phyloP scores from a whole-genome alignment of 2,329 filamentous ascomycete species.

The Epicoccum sorghinum region DNA sequence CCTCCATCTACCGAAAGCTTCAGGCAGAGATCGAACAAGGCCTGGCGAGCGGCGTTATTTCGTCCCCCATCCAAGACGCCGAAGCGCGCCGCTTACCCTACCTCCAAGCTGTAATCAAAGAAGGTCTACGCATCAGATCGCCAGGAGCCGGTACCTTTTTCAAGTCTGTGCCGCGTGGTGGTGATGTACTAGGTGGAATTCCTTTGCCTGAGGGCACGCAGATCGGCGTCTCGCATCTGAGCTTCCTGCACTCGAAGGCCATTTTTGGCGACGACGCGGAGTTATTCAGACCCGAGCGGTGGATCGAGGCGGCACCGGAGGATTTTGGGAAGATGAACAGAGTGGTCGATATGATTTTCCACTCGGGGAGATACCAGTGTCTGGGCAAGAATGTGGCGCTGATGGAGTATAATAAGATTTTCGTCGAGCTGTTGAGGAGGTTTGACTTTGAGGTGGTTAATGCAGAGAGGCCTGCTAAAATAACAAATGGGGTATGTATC shows the following conservation, averaged over 20 bases:
- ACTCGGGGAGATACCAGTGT: conserved; percentile 35
- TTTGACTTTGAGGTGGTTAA: neutral
- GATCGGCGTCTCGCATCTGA: conserved; percentile 15
- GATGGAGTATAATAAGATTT: conserved; percentile 44
- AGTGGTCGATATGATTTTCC: conserved; percentile 27
- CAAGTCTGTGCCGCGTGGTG: conserved; percentile 43
- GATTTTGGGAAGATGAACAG: conserved; percentile 29
- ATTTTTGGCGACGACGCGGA: conserved; percentile 29
- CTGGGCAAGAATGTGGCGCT: conserved; percentile 33
- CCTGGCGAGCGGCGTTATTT: conserved; percentile 45
- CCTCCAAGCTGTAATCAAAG: conserved; percentile 38
- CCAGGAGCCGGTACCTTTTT: conserved; percentile 31
- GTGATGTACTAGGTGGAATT: conserved; percentile 25
- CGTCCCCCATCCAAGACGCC: conserved; percentile 43
- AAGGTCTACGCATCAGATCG: conserved; percentile 37
- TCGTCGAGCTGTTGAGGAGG: conserved; percentile 20
- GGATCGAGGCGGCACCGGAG: conserved; percentile 41
- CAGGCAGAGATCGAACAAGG: conserved; percentile 52
- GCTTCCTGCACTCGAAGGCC: conserved; percentile 19
- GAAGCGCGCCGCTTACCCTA: conserved; percentile 33
- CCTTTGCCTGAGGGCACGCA: conserved; percentile 34
- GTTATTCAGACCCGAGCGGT: conserved; percentile 24
- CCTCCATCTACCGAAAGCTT: conserved; percentile 51
- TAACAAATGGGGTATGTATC: neutral
- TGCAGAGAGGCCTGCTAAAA: neutral